Evolutionary conservation across 257 asterid genomes (phyloP), one percentile per base, ranked within the genome.

Genomic region (Solanum pennellii): DNA sequence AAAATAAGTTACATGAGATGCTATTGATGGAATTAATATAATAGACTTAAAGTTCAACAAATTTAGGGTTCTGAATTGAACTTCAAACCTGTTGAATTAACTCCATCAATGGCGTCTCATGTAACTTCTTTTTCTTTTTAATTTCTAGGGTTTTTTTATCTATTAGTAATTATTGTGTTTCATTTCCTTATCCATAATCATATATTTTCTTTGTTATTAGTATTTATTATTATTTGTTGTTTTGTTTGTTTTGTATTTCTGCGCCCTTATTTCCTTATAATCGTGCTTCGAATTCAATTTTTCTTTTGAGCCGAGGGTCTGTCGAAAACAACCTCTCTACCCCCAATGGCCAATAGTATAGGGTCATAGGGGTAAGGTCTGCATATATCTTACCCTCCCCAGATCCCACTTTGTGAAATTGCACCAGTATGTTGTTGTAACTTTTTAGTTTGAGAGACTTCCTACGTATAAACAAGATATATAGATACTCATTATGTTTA

Each of bases 51-150:
- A 75, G 33, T 31, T 83, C 10, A 52, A 52, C 60, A 52, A 52
- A 21, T 52, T 52, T 82, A 83, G 87, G 93, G 90, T 91, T 91
- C 83, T 74, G 27, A 89, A 74, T 83, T 90, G 73, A 83, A 31
- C 33, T 76, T 71, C 84, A 33, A 76, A 25, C 87, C 35, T 83
- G 60, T 73, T 87, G 42, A 33, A 15, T 88, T 88, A 49, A 87
- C 73, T 76, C 44, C 89, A 44, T 16, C 84, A 89, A 95, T 95
- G 98, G 93, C 96, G 56, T 91, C 95, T n/a, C 91, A 92, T 47
- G 98, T 95, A 91, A 91, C 83, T 33, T 25, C 76, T 56, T 75
- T 49, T 12, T 20, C 4, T 3, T 66, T 66, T 37, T 83, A 9
- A 16, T 31, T 21, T 75, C 41, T 18, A 21, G 27, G 72, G 12